A percentile compares a stretch with the other conserved stretches of the same genome.
These are phyloP conservation scores for Pachysandra terminalis DNA, from an alignment of 164 flowering plant species.

Conservation along the genomic window DNA sequence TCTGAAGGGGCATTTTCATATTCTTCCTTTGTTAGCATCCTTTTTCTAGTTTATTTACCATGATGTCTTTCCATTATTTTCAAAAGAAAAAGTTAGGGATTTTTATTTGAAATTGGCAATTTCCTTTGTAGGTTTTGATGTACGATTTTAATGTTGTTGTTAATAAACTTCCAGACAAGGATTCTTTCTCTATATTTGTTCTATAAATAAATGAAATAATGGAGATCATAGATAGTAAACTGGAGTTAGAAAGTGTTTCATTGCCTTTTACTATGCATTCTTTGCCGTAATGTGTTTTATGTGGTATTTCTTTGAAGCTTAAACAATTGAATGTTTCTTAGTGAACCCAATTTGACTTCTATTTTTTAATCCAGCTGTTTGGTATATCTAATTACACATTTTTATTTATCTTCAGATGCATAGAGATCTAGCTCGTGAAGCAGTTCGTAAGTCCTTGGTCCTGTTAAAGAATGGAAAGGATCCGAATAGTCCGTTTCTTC, in stretches of 20 bases:
- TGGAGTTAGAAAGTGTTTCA: background rate
- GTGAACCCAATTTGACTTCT: too few species aligned
- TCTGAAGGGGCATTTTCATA: too few species aligned
- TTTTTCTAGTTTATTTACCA: too few species aligned
- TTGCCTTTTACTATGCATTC: background rate
- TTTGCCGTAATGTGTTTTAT: too few species aligned
- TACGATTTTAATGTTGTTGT: background rate
- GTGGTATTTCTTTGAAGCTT: too few species aligned
- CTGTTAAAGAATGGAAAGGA: slow-evolving; percentile 80
- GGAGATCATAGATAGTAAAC: background rate
- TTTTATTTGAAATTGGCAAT: background rate
- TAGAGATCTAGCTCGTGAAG: slow-evolving; percentile 82
- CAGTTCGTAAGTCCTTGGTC: slow-evolving; percentile 84
- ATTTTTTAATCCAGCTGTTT: background rate
- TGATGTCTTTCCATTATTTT: too few species aligned
- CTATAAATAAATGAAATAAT: too few species aligned
- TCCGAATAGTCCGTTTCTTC: slow-evolving; percentile 58
- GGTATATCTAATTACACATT: background rate
- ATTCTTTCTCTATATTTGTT: background rate
- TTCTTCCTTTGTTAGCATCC: too few species aligned
- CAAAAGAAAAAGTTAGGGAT: too few species aligned
- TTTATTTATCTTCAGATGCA: slow-evolving; percentile 46
- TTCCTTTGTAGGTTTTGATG: background rate
- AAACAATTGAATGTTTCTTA: too few species aligned
- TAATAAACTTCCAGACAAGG: background rate